phyloP scores from a whole-genome alignment of 1,284 basidiomycete genomes.

The Microbotryum violaceum region DNA sequence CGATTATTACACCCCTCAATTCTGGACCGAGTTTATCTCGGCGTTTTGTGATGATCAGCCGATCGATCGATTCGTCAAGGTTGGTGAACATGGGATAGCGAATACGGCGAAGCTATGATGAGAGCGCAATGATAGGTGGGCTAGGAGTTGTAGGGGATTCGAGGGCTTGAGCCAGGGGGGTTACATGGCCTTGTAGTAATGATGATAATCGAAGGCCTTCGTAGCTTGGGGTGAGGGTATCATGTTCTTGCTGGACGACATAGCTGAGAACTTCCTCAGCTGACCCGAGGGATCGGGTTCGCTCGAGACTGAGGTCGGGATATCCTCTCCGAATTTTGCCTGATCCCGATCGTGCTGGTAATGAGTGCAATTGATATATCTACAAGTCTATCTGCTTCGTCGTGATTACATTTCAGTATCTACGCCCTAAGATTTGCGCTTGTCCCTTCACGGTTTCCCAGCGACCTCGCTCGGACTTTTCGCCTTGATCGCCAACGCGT shows the following conservation, averaged over 20 bases:
- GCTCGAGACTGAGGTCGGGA: no score
- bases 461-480: constrained; percentile 30
- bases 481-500: constrained; percentile 35
- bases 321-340: not conserved
- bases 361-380: not conserved
- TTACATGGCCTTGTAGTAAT: no score
- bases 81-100: not conserved
- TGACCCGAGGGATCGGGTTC: no score
- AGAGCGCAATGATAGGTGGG: not conserved
- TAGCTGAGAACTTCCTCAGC: no score
- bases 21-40: constrained; percentile 19
- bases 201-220: no score
- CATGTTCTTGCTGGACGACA: no score
- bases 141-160: no score
- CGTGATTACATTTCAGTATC: no score
- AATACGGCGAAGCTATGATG: not conserved
- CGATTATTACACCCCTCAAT: constrained; percentile 21
- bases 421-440: not conserved
- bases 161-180: no score
- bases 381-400: not conserved
- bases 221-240: no score
- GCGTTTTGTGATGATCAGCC: constrained; percentile 17
- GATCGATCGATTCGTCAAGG: not conserved
- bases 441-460: not conserved
- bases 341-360: not conserved